Conservation (phyloP, 306 rosid species). For the Ceratonia siliqua region DNA sequence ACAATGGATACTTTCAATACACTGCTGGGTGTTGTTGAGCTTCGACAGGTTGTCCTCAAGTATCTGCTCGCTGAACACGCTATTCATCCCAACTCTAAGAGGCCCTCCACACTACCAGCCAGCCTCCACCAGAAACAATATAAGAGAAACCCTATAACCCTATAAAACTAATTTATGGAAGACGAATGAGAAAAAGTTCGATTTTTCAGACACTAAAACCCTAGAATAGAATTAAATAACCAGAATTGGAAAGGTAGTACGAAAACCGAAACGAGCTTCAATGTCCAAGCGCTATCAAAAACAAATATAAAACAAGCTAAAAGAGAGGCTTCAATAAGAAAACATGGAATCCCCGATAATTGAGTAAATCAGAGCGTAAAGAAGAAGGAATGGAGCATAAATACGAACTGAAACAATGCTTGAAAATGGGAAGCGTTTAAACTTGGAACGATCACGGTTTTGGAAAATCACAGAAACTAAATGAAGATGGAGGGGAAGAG, state of each 20-base stretch:
- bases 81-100: constrained; percentile 59
- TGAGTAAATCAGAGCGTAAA: too few species aligned
- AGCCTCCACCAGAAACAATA: constrained; percentile 13
- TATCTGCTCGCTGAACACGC: constrained; percentile 72
- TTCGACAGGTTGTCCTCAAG: constrained; percentile 87
- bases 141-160: constrained; percentile 33
- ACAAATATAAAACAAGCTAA: too few species aligned
- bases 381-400: too few species aligned
- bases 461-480: too few species aligned
- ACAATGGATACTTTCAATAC: constrained; percentile 83
- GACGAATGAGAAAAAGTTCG: not conserved
- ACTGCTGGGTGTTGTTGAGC: constrained; percentile 86
- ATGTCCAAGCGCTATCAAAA: not conserved
- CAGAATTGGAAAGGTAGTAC: constrained; percentile 10
- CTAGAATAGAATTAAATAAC: too few species aligned
- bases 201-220: constrained; percentile 22
- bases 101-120: constrained; percentile 25
- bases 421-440: too few species aligned
- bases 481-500: too few species aligned
- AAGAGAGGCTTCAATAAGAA: too few species aligned
- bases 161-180: not conserved
- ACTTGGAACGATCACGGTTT: too few species aligned
- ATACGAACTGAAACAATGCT: too few species aligned
- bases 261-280: constrained; percentile 5
- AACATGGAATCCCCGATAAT: too few species aligned